A percentile compares a stretch with the other conserved stretches of the same genome.
Conservation (phyloP, 768 basidiomycete genomes). For the Holtermanniella nyarrowii region DNA sequence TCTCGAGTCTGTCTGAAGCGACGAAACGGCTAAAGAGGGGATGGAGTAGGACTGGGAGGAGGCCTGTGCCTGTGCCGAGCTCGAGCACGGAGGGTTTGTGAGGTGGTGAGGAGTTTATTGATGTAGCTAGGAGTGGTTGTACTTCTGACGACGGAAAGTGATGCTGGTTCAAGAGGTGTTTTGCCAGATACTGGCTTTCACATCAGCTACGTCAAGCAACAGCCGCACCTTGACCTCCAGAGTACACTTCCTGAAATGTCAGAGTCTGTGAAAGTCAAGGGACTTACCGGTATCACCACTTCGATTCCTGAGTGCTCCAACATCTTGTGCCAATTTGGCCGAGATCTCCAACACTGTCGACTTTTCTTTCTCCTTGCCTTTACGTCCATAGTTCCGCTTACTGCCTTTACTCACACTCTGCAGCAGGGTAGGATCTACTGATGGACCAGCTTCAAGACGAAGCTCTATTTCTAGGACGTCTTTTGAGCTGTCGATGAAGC, state of each 20-base stretch:
- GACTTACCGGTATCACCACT: conserved; percentile 36
- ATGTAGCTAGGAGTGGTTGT: conserved; percentile 12
- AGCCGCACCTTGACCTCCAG: conserved; percentile 29
- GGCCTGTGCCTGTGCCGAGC: conserved; percentile 36
- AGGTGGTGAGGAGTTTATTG: neutral
- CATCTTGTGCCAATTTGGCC: conserved; percentile 30
- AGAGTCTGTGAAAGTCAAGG: neutral
- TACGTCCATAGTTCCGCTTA: neutral
- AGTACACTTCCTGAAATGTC: conserved; percentile 30
- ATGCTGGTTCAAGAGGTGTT: conserved; percentile 21
- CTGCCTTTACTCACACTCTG: neutral
- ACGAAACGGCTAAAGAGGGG: conserved; percentile 21
- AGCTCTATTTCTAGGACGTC: conserved; percentile 16
- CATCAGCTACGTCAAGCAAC: neutral
- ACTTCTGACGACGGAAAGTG: conserved; percentile 8
- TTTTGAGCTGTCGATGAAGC: conserved; percentile 20
- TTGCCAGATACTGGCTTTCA: conserved; percentile 24
- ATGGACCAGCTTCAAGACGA: conserved; percentile 11
- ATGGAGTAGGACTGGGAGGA: conserved; percentile 26
- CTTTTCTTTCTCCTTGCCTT: neutral
- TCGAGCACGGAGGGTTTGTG: conserved; percentile 22
- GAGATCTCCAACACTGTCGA: conserved; percentile 4
- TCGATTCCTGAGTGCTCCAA: conserved; percentile 26
- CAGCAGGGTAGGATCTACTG: neutral
- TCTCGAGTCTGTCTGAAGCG: conserved; percentile 31